These are phyloP conservation scores for Ceratopteris richardii DNA, from an alignment of 75 land plant genomes.

Conservation along the genomic window DNA sequence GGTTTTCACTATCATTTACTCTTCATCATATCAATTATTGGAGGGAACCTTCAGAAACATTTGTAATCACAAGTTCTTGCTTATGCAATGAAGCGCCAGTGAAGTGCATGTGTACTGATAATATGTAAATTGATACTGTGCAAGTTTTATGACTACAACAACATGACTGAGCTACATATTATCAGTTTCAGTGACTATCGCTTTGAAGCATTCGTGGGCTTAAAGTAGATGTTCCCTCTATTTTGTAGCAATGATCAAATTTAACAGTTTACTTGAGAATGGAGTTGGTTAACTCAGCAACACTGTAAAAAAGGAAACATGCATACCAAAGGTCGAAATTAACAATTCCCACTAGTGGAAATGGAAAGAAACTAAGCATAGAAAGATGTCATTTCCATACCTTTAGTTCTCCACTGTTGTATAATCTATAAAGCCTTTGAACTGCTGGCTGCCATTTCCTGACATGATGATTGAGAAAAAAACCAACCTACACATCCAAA, in stretches of 20 bases:
- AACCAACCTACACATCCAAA: constrained; percentile 52
- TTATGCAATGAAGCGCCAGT: background rate
- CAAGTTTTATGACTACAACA: background rate
- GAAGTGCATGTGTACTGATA: background rate
- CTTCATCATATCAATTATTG: no score
- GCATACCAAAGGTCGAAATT: background rate
- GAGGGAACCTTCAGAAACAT: no score
- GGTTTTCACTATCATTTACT: no score
- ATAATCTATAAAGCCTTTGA: constrained; percentile 55
- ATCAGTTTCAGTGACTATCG: no score
- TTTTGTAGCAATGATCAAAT: no score
- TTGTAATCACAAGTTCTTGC: background rate
- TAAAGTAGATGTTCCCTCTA: no score
- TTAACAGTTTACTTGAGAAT: no score
- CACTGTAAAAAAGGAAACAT: no score
- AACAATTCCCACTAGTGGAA: background rate
- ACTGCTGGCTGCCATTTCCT: constrained; percentile 63
- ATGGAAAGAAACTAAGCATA: no score
- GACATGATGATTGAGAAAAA: constrained; percentile 63
- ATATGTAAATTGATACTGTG: background rate
- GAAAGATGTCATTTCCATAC: constrained; percentile 19
- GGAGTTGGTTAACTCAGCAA: no score
- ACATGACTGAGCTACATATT: no score
- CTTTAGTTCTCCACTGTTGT: constrained; percentile 65
- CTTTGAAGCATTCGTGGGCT: no score